phyloP scores from a whole-genome alignment of 2,329 filamentous ascomycete species.

The Graphiopsis chlorocephala region DNA sequence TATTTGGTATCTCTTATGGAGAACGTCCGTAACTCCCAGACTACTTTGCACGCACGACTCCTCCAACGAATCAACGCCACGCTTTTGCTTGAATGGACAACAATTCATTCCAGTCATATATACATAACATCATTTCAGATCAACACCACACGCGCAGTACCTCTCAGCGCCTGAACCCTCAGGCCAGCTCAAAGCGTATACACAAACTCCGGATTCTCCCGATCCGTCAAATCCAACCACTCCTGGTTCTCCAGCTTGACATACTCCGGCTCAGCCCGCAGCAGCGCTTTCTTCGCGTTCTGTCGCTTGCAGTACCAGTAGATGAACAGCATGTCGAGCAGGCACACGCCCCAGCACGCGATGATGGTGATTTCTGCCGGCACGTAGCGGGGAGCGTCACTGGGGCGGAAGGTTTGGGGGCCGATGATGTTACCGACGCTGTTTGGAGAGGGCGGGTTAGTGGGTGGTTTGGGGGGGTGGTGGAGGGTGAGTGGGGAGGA shows the following conservation, averaged over 20 bases:
- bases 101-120: not conserved
- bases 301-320: slow-evolving; percentile 59
- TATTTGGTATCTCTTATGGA: no score
- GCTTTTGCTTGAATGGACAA: no score
- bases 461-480: slow-evolving; percentile 40
- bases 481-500: slow-evolving; percentile 46
- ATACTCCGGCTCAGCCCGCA: slow-evolving; percentile 56
- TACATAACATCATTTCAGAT: no score
- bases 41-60: no score
- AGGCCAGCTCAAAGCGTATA: slow-evolving; percentile 39
- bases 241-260: slow-evolving; percentile 64
- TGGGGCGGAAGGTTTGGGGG: slow-evolving; percentile 56
- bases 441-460: slow-evolving; percentile 27
- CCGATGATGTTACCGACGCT: slow-evolving; percentile 56
- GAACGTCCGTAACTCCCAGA: no score
- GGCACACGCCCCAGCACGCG: slow-evolving; percentile 54
- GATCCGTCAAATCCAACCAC: slow-evolving; percentile 62
- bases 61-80: no score
- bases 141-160: not conserved
- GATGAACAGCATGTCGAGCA: slow-evolving; percentile 59
- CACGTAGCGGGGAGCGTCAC: slow-evolving; percentile 59
- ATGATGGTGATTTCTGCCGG: slow-evolving; percentile 64
- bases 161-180: not conserved
- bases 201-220: slow-evolving; percentile 60
- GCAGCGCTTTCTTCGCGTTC: slow-evolving; percentile 57